Conservation (phyloP, 75 land plant species). For the Larix kaempferi region DNA sequence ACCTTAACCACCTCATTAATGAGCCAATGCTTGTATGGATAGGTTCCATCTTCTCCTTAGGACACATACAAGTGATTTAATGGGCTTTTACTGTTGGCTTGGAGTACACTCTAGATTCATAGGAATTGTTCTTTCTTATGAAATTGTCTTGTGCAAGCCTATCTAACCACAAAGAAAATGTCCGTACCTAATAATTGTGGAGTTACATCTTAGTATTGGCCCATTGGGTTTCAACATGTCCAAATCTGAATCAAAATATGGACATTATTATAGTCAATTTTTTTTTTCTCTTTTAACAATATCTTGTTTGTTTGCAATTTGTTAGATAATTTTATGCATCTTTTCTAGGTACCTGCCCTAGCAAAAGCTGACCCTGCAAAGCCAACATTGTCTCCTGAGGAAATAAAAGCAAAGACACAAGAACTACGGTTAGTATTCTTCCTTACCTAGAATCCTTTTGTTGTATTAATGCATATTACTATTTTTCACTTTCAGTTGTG, state of each 20-base stretch:
- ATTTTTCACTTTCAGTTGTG: not conserved
- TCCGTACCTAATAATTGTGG: no score
- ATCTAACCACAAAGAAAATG: no score
- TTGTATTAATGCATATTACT: not conserved
- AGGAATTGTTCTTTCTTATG: no score
- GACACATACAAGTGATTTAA: not conserved
- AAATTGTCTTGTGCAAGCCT: no score
- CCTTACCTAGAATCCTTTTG: not conserved
- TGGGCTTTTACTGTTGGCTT: no score
- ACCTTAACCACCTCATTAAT: no score
- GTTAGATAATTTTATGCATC: not conserved
- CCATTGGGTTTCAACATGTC: no score
- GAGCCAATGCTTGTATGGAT: no score
- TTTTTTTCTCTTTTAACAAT: not conserved
- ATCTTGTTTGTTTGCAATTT: not conserved
- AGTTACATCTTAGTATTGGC: no score
- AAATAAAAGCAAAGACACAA: conserved; percentile 71
- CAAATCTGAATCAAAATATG: not conserved
- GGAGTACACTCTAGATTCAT: no score
- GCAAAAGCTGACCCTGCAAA: conserved; percentile 36
- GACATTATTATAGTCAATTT: not conserved
- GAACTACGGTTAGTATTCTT: conserved; percentile 56
- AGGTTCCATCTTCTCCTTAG: not conserved
- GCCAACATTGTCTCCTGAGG: conserved; percentile 74
- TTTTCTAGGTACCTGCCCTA: conserved; percentile 56